These are phyloP conservation scores for Colletotrichum destructivum DNA, from an alignment of 2,329 filamentous ascomycete species.

Conservation along the genomic window DNA sequence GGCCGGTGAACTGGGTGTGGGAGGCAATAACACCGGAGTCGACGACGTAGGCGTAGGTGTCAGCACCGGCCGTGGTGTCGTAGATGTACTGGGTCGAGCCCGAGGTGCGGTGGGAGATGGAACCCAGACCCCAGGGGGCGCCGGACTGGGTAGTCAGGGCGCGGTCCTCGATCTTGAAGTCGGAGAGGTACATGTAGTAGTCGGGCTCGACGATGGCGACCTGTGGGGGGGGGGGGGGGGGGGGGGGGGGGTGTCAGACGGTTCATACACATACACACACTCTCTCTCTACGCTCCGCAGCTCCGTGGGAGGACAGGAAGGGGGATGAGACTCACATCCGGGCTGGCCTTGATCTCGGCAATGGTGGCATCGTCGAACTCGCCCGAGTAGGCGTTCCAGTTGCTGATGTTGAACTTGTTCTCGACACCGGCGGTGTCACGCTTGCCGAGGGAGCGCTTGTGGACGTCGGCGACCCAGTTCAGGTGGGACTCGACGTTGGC, in stretches of 20 bases:
- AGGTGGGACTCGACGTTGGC: conserved; percentile 50
- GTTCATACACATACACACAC: background rate
- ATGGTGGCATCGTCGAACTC: conserved; percentile 59
- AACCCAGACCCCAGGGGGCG: conserved; percentile 61
- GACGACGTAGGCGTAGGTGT: conserved; percentile 66
- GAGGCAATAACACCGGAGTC: conserved; percentile 67
- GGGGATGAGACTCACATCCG: conserved; percentile 50
- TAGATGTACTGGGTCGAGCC: conserved; percentile 57
- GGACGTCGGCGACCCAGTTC: conserved; percentile 49
- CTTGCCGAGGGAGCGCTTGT: conserved; percentile 51
- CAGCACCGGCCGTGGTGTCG: conserved; percentile 57
- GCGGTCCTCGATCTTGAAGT: conserved; percentile 41
- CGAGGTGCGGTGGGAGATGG: conserved; percentile 58
- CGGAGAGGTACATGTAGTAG: conserved; percentile 48
- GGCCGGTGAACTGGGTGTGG: conserved; percentile 62
- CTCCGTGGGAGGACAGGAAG: background rate
- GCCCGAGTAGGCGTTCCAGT: conserved; percentile 61
- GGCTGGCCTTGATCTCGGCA: conserved; percentile 55
- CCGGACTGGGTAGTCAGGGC: conserved; percentile 51
- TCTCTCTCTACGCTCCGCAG: conserved; percentile 38
- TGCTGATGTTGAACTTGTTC: conserved; percentile 47
- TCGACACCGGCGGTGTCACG: conserved; percentile 45
- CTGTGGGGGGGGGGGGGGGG: conserved; percentile 46
- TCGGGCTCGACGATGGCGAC: conserved; percentile 54
- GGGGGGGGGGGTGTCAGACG: too few relatives aligned